These are phyloP conservation scores for Ilex paraguariensis DNA, from an alignment of 305 asterid species.

Conservation along the genomic window DNA sequence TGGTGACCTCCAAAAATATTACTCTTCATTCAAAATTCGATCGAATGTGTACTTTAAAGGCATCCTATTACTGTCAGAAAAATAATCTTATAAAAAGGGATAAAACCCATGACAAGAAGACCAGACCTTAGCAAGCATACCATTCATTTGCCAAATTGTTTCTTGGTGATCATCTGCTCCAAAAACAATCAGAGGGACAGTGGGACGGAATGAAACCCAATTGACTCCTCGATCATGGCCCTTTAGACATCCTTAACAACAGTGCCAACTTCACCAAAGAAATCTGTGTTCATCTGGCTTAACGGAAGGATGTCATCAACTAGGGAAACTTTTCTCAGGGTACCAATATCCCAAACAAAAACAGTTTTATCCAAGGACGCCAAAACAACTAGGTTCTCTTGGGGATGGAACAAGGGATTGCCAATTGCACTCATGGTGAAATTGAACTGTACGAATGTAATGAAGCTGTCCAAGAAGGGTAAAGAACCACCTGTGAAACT, in stretches of 20 bases:
- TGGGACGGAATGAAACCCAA: constrained; percentile 88
- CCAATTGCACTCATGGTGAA: constrained; percentile 96
- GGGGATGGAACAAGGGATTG: constrained; percentile 96
- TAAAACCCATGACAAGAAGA: neutral
- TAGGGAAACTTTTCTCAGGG: constrained; percentile 88
- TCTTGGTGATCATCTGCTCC: constrained; percentile 99
- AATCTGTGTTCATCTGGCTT: constrained; percentile 86
- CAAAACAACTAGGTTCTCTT: constrained; percentile 92
- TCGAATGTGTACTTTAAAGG: too few species aligned
- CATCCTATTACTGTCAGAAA: too few species aligned
- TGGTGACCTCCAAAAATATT: too few species aligned
- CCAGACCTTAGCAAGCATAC: constrained; percentile 30
- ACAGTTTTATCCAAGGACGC: constrained; percentile 98
- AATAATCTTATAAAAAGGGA: neutral
- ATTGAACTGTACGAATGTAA: constrained; percentile 94
- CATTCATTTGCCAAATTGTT: constrained; percentile 99
- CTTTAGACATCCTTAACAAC: constrained; percentile 84
- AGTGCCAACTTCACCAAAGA: constrained; percentile 70
- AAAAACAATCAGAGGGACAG: constrained; percentile 94
- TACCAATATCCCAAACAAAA: constrained; percentile 98
- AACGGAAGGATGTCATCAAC: constrained; percentile 87
- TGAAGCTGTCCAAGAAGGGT: constrained; percentile 97
- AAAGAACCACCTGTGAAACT: constrained; percentile 83
- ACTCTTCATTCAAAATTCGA: too few species aligned
- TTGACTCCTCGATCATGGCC: constrained; percentile 90